Base-by-base conservation (phyloP, 2,329 filamentous ascomycete species). In the Ambrosiella cleistominuta region DNA sequence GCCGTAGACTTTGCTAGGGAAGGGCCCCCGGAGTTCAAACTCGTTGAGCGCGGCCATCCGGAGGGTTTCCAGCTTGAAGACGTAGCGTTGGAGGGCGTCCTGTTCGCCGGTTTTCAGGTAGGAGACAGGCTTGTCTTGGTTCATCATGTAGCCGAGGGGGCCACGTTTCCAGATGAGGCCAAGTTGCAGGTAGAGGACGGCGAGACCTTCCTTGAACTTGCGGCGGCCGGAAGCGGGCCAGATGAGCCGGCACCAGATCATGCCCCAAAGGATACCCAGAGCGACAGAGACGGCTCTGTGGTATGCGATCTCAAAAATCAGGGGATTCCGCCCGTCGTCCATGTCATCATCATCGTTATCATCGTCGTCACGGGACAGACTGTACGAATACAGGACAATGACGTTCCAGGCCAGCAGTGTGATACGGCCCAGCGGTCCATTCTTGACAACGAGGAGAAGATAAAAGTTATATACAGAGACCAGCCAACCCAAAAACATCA, bases 321-420 rank as follows among this genome's bases (percentile, higher is more conserved):
- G 78, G 0, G 93, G 93, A 61, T 85, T 79, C 3, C 82, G 75
- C 5, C 89, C 90, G 36, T 89, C 89, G 69, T 97, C 90, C 63
- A 95, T 89, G 51, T 94, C 88, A 60, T 94, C 82, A 57, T 88
- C 84, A 59, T 93, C 82, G 59, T 88, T 83, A 53, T 89, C 83
- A 3, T 85, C 81, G 53, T 95, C 88, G 61, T 79, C 79, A 62
- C 88, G 83, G 0, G 86, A 85, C 8, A 97, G 76, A 57, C 87
- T 93, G 70, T 97, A 98, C 8, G 90, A 88, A 68, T 98, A 98
- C 2, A 98, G 77, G 7, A 88, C 88, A 15, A 88, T 91, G 49
- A 98, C 82, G 66, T 98, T 98, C 75, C 97, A 98, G 0, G 91
- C 95, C 51, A 98, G 78, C 66, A 97, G 80, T 62, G 94, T 93